A percentile compares a stretch with the other conserved stretches of the same genome.
Evolutionary conservation across 495 filamentous ascomycete genomes (phyloP).

Genomic region (Melanomma pulvis-pyrius): DNA sequence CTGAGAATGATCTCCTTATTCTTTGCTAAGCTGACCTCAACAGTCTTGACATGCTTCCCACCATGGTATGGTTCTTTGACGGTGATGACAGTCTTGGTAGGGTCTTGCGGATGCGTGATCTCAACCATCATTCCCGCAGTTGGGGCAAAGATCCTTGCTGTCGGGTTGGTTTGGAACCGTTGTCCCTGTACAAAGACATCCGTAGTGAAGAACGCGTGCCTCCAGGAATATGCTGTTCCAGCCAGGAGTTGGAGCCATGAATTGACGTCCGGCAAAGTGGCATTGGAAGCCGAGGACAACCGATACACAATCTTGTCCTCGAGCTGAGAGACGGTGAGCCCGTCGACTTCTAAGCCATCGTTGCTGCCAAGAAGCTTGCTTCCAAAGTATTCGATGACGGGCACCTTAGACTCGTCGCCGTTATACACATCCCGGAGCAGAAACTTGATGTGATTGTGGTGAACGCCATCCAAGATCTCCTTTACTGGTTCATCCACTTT

Average conservation of each 20-base stretch:
- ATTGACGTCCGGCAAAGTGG: constrained; percentile 72
- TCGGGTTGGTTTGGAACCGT: constrained; percentile 94
- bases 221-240: constrained; percentile 83
- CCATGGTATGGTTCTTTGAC: constrained; percentile 70
- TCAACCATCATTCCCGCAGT: constrained; percentile 85
- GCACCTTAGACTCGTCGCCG: constrained; percentile 71
- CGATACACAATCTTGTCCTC: constrained; percentile 76
- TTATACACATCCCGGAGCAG: constrained; percentile 80
- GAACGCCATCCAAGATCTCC: constrained; percentile 88
- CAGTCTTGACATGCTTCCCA: constrained; percentile 75
- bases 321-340: constrained; percentile 76
- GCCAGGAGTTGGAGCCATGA: constrained; percentile 87
- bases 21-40: constrained; percentile 76
- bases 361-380: constrained; percentile 63
- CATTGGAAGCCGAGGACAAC: constrained; percentile 69
- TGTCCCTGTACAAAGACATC: constrained; percentile 94
- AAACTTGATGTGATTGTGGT: constrained; percentile 78
- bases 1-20: constrained; percentile 80
- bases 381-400: constrained; percentile 91
- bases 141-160: constrained; percentile 86
- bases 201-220: constrained; percentile 94
- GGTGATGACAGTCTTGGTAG: constrained; percentile 74
- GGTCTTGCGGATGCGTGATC: constrained; percentile 75
- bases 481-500: constrained; percentile 88
- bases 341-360: constrained; percentile 70